Base-by-base conservation (phyloP, 208 protist species). In the Endotrypanum monterogeii region DNA sequence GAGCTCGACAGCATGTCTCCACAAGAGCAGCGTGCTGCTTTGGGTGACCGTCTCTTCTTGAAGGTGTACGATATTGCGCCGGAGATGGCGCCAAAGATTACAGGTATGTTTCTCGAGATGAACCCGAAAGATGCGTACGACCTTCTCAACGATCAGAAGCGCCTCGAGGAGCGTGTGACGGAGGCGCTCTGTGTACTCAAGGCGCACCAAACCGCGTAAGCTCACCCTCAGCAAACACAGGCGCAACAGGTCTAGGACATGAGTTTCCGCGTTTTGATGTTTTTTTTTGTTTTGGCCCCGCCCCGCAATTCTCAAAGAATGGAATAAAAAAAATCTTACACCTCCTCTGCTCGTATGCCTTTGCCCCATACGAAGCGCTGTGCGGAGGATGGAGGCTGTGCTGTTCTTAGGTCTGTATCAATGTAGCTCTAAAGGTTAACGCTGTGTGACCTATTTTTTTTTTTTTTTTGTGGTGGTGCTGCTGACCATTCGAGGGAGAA, bases 21-120 rank as follows among this genome's bases (percentile, higher is more conserved):
- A 12, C 93, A 98, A 68, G 90, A 98, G 77, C 91, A 96, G 83
- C 96, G 92, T 63, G 86, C 94, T 41, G 93, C 94, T 12, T 83
- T 98, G 28, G 96, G 96, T 67, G 96, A 96, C 73, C 86, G 92
- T 18, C 83, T 96, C 41, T 96, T 89, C 84, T 82, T 94, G 46
- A 94, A 96, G 82, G 89, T 96, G n/a, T 90, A 88, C 80, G 89
- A 94, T 54, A 84, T 95, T 32, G 82, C 85, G 6, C 92, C 92
- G 2, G 90, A 96, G 74, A 81, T 93, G 79, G 90, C 89, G 71
- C 86, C 89, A 35, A 96, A 96, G 84, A 91, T 96, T 52, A 96
- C 92, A 14, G 92, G 92, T 70, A 96, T 96, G 92, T 90, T 96
- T 70, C 83, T 96, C 41, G 92, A 96, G 79, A 91, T 94, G 83